These are phyloP conservation scores for Wickerhamiella spandovensis DNA, from an alignment of 805 yeast species.

Conservation along the genomic window DNA sequence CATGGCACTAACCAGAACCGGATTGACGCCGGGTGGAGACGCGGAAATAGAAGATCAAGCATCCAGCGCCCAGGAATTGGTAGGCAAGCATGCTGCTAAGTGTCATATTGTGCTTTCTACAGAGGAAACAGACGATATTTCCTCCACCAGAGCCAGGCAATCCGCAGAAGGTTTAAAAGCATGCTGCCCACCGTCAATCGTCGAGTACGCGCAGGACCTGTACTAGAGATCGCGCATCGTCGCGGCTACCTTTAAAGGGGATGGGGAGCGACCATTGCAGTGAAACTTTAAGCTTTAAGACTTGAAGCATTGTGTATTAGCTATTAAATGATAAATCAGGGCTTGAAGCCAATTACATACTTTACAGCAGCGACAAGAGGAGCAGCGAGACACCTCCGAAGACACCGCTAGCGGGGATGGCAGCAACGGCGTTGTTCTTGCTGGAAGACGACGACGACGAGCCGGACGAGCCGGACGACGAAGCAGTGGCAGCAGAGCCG, in stretches of 20 bases:
- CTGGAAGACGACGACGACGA: constrained; percentile 7
- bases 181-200: constrained; percentile 9
- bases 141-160: constrained; percentile 16
- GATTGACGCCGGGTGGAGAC: constrained; percentile 3
- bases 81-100: background rate
- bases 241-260: no score
- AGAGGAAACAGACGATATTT: constrained; percentile 12
- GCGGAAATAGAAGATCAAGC: background rate
- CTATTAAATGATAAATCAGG: background rate
- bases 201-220: constrained; percentile 5
- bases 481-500: constrained; percentile 5
- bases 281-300: constrained; percentile 6
- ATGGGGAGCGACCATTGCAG: no score
- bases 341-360: background rate
- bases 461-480: constrained; percentile 6
- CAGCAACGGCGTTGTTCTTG: constrained; percentile 12
- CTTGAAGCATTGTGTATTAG: background rate
- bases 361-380: constrained; percentile 13
- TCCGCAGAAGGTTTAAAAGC: constrained; percentile 8
- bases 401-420: constrained; percentile 11
- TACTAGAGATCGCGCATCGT: no score
- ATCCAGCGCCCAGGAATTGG: background rate
- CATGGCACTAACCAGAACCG: constrained; percentile 14
- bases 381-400: constrained; percentile 11
- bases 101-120: constrained; percentile 6